phyloP scores from a whole-genome alignment of 768 basidiomycete genomes.

The Suillus lakei region DNA sequence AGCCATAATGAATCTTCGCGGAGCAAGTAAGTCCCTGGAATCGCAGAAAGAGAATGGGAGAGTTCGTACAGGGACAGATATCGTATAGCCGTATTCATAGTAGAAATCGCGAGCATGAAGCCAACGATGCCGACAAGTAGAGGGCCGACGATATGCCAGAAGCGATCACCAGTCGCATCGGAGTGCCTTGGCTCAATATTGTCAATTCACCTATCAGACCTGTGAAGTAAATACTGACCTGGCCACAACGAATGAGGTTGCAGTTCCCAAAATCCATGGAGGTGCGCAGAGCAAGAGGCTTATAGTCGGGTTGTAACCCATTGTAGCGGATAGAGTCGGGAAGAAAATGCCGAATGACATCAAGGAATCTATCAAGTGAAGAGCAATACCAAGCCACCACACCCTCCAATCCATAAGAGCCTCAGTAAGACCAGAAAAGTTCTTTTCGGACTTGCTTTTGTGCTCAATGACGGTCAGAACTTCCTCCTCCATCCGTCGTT shows the following conservation, averaged over 20 bases:
- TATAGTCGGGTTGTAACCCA: conserved; percentile 64
- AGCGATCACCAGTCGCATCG: conserved; percentile 71
- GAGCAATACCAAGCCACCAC: conserved; percentile 73
- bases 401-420: conserved; percentile 78
- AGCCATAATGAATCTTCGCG: conserved; percentile 70
- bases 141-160: conserved; percentile 65
- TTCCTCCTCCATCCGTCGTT: conserved; percentile 65
- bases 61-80: conserved; percentile 63
- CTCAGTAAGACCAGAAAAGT: conserved; percentile 50
- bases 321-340: conserved; percentile 73
- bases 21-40: background rate
- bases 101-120: conserved; percentile 65
- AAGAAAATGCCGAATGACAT: conserved; percentile 80
- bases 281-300: conserved; percentile 78
- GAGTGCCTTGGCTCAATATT: conserved; percentile 55
- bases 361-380: conserved; percentile 58
- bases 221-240: conserved; percentile 36
- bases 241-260: conserved; percentile 57
- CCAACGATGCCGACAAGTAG: conserved; percentile 64
- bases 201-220: conserved; percentile 8
- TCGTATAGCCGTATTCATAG: conserved; percentile 63
- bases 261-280: conserved; percentile 67
- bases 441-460: conserved; percentile 40
- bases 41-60: background rate
- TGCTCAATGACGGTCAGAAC: conserved; percentile 53